Evolutionary conservation across 2,329 filamentous ascomycete genomes (phyloP).

Genomic region (Escovopsis sp.): DNA sequence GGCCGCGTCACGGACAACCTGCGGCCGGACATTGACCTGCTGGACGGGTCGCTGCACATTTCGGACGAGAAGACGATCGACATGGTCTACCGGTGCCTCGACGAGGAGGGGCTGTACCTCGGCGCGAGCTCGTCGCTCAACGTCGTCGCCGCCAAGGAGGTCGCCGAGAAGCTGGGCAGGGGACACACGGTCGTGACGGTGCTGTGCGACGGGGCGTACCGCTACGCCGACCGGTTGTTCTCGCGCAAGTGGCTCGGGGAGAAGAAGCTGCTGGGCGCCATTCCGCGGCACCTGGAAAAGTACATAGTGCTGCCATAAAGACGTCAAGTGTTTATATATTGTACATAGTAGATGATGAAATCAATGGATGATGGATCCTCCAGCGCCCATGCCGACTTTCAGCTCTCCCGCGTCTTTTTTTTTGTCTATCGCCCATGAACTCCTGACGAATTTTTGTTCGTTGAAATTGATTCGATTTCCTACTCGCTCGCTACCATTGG

Average conservation of each 20-base stretch:
- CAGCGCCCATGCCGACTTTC: no score
- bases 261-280: slow-evolving; percentile 68
- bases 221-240: slow-evolving; percentile 90
- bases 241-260: slow-evolving; percentile 77
- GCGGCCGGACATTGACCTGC: slow-evolving; percentile 62
- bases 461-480: not conserved
- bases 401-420: not conserved
- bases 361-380: no score
- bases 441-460: not conserved
- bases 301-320: slow-evolving; percentile 78
- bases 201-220: slow-evolving; percentile 90
- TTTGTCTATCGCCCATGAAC: not conserved
- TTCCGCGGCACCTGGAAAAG: slow-evolving; percentile 76
- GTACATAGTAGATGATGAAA: slow-evolving; percentile 12
- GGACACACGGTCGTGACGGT: slow-evolving; percentile 89
- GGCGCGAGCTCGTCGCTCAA: slow-evolving; percentile 90
- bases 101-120: slow-evolving; percentile 90
- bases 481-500: slow-evolving; percentile 10
- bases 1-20: slow-evolving; percentile 94
- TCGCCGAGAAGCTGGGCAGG: slow-evolving; percentile 77
- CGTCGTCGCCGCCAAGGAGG: slow-evolving; percentile 87
- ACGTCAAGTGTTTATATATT: slow-evolving; percentile 6
- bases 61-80: slow-evolving; percentile 88
- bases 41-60: slow-evolving; percentile 77
- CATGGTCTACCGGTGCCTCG: slow-evolving; percentile 93